These are phyloP conservation scores for Pseudotsuga menziesii DNA, from an alignment of 75 land plant genomes.

Conservation along the genomic window DNA sequence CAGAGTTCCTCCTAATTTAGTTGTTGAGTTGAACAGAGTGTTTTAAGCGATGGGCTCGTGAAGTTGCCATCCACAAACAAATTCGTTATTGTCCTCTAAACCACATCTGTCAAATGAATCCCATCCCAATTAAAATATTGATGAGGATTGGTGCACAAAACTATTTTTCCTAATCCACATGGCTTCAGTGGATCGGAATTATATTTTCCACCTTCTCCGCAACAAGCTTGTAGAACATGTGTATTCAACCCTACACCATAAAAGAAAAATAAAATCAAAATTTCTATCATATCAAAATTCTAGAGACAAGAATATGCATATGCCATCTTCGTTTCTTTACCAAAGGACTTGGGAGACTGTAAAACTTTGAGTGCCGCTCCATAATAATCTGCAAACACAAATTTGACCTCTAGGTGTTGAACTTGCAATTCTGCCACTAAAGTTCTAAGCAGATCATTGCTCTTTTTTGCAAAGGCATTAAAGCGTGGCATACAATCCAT, in stretches of 20 bases:
- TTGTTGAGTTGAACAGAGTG: no score
- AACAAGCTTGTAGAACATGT: slow-evolving; percentile 24
- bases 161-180: slow-evolving; percentile 28
- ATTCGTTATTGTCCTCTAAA: slow-evolving; percentile 2
- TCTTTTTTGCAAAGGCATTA: neutral
- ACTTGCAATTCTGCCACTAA: neutral
- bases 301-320: neutral
- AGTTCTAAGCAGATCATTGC: neutral
- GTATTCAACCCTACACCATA: neutral
- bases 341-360: neutral
- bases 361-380: neutral
- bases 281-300: neutral
- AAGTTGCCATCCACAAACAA: neutral
- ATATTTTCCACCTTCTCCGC: slow-evolving; percentile 49
- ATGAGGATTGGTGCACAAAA: slow-evolving; percentile 31
- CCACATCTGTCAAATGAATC: slow-evolving; percentile 47
- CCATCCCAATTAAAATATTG: slow-evolving; percentile 60
- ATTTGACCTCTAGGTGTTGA: neutral
- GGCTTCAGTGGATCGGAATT: slow-evolving; percentile 25
- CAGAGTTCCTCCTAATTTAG: no score
- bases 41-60: neutral
- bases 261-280: neutral
- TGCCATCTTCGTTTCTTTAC: neutral
- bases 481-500: neutral
- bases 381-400: slow-evolving; percentile 1